These are phyloP conservation scores for Pholiota microspora DNA, from an alignment of 768 basidiomycete genomes.

Conservation along the genomic window DNA sequence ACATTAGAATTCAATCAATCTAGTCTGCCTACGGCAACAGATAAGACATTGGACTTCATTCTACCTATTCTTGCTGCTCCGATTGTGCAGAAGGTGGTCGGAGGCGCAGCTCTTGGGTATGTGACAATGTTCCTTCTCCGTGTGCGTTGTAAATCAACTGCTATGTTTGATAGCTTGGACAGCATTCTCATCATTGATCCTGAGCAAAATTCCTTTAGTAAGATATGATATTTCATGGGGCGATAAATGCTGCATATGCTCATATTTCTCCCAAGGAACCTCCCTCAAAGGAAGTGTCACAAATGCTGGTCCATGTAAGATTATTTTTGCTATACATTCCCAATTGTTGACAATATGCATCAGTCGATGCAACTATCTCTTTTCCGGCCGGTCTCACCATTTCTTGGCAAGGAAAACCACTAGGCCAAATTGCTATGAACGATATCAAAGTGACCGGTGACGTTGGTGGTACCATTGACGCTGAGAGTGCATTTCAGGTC, in stretches of 20 bases:
- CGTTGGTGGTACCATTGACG: constrained; percentile 58
- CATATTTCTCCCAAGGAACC: constrained; percentile 33
- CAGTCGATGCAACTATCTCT: constrained; percentile 66
- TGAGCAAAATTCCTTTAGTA: constrained; percentile 55
- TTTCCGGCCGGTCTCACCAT: constrained; percentile 64
- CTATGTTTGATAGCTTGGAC: constrained; percentile 39
- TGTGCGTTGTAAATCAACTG: background rate
- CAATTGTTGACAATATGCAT: too few species aligned
- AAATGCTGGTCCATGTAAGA: constrained; percentile 71
- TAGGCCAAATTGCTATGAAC: constrained; percentile 61
- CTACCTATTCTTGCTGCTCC: constrained; percentile 70
- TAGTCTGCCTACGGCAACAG: constrained; percentile 56
- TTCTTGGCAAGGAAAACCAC: constrained; percentile 52
- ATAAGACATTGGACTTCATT: constrained; percentile 58
- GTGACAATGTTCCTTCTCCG: background rate
- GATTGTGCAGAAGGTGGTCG: constrained; percentile 72
- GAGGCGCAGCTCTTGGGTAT: constrained; percentile 50
- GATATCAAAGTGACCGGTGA: constrained; percentile 59
- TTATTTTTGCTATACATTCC: too few species aligned
- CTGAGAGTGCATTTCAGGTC: constrained; percentile 55
- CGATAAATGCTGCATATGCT: background rate
- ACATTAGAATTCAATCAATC: constrained; percentile 59
- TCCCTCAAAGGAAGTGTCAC: constrained; percentile 60
- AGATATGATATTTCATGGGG: constrained; percentile 13
- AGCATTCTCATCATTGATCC: constrained; percentile 62